Evolutionary conservation across 495 filamentous ascomycete species (phyloP).

Genomic region (Aspergillus homomorphus): DNA sequence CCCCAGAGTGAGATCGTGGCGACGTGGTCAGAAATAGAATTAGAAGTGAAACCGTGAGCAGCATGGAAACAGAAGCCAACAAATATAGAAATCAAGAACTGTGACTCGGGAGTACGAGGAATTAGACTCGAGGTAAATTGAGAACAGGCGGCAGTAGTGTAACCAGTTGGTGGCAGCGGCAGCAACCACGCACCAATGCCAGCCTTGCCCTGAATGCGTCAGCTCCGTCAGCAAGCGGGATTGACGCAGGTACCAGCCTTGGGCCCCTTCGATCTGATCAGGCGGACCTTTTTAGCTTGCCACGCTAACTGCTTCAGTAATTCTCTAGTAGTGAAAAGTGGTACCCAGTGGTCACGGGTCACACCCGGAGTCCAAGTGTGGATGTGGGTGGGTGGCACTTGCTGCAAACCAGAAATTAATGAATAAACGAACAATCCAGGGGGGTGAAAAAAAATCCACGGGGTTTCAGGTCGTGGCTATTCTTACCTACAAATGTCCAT

Average conservation of each 20-base stretch:
- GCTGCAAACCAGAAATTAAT: too few species aligned
- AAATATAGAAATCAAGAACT: too few species aligned
- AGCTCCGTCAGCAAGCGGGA: too few species aligned
- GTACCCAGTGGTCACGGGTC: too few species aligned
- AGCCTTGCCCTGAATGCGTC: too few species aligned
- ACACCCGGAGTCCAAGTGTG: too few species aligned
- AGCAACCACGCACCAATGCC: too few species aligned
- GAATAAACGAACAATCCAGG: neutral
- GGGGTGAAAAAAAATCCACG: neutral
- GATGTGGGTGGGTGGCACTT: neutral
- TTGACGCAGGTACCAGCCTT: slow-evolving; percentile 16
- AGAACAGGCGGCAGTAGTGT: neutral
- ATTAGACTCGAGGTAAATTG: too few species aligned
- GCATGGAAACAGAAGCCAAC: neutral
- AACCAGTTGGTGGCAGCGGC: neutral
- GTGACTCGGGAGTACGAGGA: too few species aligned
- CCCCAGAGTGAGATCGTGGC: too few species aligned
- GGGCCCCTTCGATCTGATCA: slow-evolving; percentile 1
- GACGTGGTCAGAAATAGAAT: neutral
- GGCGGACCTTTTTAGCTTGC: slow-evolving; percentile 1
- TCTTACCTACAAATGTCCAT: neutral
- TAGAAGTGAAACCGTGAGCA: neutral
- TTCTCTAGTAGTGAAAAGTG: too few species aligned
- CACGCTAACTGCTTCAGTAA: neutral
- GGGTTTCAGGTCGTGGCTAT: neutral